phyloP scores from a whole-genome alignment of 2,329 filamentous ascomycete genomes.

The Ramichloridium luteum region DNA sequence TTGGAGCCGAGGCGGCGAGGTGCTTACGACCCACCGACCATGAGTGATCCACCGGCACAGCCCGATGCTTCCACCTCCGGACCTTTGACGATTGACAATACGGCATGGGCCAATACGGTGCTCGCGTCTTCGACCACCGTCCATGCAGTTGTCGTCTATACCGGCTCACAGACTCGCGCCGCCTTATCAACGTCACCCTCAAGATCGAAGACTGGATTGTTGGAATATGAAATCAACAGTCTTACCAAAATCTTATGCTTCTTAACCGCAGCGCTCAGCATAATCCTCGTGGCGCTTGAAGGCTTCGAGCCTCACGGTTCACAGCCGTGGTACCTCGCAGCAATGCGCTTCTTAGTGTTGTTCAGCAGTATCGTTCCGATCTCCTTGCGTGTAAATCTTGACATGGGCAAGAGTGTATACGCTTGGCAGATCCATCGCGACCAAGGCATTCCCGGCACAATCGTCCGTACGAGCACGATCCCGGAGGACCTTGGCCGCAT shows the following conservation, averaged over 20 bases:
- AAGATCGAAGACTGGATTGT: constrained; percentile 80
- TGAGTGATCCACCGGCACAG: constrained; percentile 3
- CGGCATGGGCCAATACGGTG: constrained; percentile 96
- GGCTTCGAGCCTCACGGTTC: constrained; percentile 57
- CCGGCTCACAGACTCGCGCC: constrained; percentile 84
- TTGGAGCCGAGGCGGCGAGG: constrained; percentile 45
- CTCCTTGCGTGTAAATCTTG: constrained; percentile 87
- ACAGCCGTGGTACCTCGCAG: constrained; percentile 78
- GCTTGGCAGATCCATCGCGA: constrained; percentile 92
- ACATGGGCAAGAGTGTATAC: constrained; percentile 94
- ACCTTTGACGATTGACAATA: constrained; percentile 86
- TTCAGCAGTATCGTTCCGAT: constrained; percentile 99
- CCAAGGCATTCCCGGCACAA: constrained; percentile 75
- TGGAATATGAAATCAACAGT: constrained; percentile 95
- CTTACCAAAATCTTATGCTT: constrained; percentile 91
- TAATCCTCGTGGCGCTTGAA: constrained; percentile 78
- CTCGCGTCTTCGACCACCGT: constrained; percentile 86
- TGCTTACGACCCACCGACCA: constrained; percentile 34
- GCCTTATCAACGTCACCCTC: constrained; percentile 86
- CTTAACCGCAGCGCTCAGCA: constrained; percentile 72
- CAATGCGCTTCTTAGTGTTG: constrained; percentile 93
- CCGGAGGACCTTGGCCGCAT: constrained; percentile 92
- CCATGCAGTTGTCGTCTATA: constrained; percentile 84
- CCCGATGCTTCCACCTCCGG: constrained; percentile 36
- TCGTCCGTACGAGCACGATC: constrained; percentile 93